These are phyloP conservation scores for Linnemannia schmuckeri DNA, from an alignment of 192 early-diverging fungal genomes.

Conservation along the genomic window DNA sequence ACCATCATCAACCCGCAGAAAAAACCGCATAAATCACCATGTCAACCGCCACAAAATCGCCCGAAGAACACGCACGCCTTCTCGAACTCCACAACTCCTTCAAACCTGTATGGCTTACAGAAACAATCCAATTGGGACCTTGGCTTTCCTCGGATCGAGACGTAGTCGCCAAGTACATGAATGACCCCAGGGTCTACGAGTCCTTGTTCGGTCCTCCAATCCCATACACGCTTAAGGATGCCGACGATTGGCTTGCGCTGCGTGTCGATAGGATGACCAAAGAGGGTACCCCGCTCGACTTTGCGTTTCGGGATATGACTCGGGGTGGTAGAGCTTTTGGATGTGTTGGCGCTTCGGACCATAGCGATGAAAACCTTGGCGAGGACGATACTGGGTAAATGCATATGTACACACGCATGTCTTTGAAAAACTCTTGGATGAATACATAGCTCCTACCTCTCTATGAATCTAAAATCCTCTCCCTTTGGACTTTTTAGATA, in stretches of 20 bases:
- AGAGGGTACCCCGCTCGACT: constrained; percentile 21
- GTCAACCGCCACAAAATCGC: background rate
- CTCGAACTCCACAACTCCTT: constrained; percentile 18
- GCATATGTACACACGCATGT: background rate
- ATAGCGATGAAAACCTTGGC: constrained; percentile 31
- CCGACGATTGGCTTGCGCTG: constrained; percentile 22
- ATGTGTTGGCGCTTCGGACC: constrained; percentile 4
- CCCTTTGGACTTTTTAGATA: constrained; percentile 12
- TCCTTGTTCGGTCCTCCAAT: constrained; percentile 32
- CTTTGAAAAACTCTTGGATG: background rate
- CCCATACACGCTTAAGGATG: constrained; percentile 35
- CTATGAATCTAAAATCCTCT: background rate
- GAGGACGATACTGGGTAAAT: constrained; percentile 49
- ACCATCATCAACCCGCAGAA: background rate
- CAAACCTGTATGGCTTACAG: constrained; percentile 31
- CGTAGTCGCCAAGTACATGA: constrained; percentile 20
- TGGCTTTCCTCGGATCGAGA: constrained; percentile 29
- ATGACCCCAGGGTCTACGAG: constrained; percentile 20
- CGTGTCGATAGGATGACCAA: constrained; percentile 26
- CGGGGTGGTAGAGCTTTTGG: constrained; percentile 32
- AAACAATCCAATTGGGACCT: constrained; percentile 32
- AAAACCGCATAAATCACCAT: background rate
- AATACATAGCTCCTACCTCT: background rate
- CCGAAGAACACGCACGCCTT: constrained; percentile 15
- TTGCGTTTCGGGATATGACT: constrained; percentile 31